Percentiles rank a stretch among this genome's conserved stretches.
Conservation (phyloP, 768 basidiomycete genomes). For the Suillus spraguei region DNA sequence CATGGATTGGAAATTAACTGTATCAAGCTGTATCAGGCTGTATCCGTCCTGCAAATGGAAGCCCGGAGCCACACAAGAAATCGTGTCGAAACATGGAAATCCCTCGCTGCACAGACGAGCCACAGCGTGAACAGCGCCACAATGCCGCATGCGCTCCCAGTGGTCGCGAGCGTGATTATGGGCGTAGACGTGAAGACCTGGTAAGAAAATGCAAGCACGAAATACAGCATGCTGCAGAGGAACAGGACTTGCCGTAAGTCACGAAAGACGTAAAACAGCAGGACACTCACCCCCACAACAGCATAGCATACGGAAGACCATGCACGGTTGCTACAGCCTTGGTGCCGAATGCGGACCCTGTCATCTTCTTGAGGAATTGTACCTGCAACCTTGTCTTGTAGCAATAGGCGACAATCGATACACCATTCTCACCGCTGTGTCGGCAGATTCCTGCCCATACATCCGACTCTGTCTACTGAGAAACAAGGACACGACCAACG, state of each 20-base stretch:
- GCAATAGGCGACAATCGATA: not conserved
- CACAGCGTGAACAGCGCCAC: conserved; percentile 26
- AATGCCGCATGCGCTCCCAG: conserved; percentile 21
- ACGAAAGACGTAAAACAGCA: not conserved
- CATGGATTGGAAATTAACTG: not conserved
- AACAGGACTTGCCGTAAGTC: not conserved
- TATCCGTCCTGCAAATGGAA: not conserved
- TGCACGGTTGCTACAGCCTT: conserved; percentile 50
- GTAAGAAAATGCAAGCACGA: conserved; percentile 26
- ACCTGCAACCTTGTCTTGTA: not conserved
- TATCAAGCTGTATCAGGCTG: not conserved
- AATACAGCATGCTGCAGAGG: conserved; percentile 26
- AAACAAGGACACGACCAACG: conserved; percentile 37
- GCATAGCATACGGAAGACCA: conserved; percentile 50
- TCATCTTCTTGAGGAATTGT: conserved; percentile 1
- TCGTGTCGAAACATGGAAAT: conserved; percentile 4
- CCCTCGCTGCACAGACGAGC: conserved; percentile 6
- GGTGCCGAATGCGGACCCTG: conserved; percentile 31
- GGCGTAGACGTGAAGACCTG: conserved; percentile 26
- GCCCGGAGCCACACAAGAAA: not conserved
- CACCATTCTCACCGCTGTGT: conserved; percentile 29
- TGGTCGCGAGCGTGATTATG: conserved; percentile 16
- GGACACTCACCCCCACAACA: conserved; percentile 53
- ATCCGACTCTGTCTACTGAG: conserved; percentile 40
- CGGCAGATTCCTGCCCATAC: conserved; percentile 23